A percentile compares a stretch with the other conserved stretches of the same genome.
phyloP scores from a whole-genome alignment of 306 rosid genomes.

The Cicer judaicum region DNA sequence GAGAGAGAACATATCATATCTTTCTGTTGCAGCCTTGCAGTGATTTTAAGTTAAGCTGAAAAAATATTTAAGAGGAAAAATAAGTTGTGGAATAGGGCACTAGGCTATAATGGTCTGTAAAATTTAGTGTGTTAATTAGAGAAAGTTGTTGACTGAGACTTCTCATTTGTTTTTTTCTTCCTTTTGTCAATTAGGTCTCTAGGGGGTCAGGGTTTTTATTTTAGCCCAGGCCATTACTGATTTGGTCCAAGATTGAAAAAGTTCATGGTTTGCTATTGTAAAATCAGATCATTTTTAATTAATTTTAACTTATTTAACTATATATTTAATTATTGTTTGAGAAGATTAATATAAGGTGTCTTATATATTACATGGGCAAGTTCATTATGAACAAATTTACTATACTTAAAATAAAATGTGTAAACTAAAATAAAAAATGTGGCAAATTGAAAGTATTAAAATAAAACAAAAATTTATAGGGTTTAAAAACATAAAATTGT shows the following conservation, averaged over 20 bases:
- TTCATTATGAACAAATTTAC: no score
- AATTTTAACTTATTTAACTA: no score
- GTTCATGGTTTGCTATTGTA: not conserved
- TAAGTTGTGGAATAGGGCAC: slow-evolving; percentile 12
- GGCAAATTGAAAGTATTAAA: no score
- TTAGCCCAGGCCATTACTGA: slow-evolving; percentile 1
- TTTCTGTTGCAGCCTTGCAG: slow-evolving; percentile 56
- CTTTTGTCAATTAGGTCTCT: slow-evolving; percentile 35
- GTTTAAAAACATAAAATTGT: no score
- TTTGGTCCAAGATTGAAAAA: slow-evolving; percentile 35
- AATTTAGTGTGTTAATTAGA: slow-evolving; percentile 38
- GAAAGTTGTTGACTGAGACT: slow-evolving; percentile 46
- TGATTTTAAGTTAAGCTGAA: slow-evolving; percentile 44
- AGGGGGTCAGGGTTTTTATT: slow-evolving; percentile 11
- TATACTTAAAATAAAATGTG: no score
- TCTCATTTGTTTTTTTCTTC: slow-evolving; percentile 28
- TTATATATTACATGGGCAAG: no score
- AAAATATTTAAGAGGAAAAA: slow-evolving; percentile 30
- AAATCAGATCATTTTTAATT: no score
- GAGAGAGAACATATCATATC: slow-evolving; percentile 38
- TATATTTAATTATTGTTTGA: no score
- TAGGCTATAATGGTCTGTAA: slow-evolving; percentile 51
- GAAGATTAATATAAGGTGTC: no score
- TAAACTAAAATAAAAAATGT: no score
- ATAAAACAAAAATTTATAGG: no score